Percentiles rank a stretch among this genome's conserved stretches.
These are phyloP conservation scores for Ophiostoma piceae DNA, from an alignment of 2,329 filamentous ascomycete species.

Conservation along the genomic window DNA sequence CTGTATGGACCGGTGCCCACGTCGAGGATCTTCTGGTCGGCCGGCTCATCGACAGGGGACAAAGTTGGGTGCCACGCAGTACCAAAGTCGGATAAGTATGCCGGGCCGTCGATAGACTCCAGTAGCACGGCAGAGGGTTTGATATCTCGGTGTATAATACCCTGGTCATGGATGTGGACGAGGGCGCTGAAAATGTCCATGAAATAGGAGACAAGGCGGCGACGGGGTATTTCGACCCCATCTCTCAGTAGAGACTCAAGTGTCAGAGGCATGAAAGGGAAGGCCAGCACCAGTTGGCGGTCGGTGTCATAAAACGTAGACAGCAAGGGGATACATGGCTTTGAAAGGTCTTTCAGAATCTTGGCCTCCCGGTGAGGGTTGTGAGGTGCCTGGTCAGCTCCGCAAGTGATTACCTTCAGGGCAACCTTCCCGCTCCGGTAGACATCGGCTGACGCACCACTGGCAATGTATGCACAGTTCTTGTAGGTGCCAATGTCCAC, in stretches of 20 bases:
- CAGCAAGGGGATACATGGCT: conserved; percentile 59
- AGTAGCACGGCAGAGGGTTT: conserved; percentile 89
- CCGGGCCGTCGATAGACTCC: conserved; percentile 60
- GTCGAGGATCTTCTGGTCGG: conserved; percentile 73
- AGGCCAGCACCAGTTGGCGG: conserved; percentile 70
- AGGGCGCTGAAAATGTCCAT: conserved; percentile 66
- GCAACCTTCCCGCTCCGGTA: conserved; percentile 64
- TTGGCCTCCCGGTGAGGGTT: conserved; percentile 73
- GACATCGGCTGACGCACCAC: conserved; percentile 75
- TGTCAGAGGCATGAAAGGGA: conserved; percentile 75
- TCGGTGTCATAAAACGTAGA: conserved; percentile 68
- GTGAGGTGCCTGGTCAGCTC: conserved; percentile 70
- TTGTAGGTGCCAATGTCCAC: conserved; percentile 50
- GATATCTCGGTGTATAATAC: conserved; percentile 87
- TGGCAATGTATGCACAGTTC: conserved; percentile 51
- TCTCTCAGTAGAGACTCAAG: conserved; percentile 61
- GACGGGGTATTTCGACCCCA: conserved; percentile 26
- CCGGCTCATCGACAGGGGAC: conserved; percentile 56
- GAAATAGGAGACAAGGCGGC: conserved; percentile 46
- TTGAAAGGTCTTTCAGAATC: conserved; percentile 58
- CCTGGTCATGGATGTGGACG: conserved; percentile 61
- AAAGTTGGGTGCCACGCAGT: conserved; percentile 72
- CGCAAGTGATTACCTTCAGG: conserved; percentile 79
- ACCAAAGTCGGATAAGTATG: conserved; percentile 84
- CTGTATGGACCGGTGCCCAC: conserved; percentile 91